Conservation (phyloP, 225 moss, liverwort and hornwort species). For the Lunularia cruciata region DNA sequence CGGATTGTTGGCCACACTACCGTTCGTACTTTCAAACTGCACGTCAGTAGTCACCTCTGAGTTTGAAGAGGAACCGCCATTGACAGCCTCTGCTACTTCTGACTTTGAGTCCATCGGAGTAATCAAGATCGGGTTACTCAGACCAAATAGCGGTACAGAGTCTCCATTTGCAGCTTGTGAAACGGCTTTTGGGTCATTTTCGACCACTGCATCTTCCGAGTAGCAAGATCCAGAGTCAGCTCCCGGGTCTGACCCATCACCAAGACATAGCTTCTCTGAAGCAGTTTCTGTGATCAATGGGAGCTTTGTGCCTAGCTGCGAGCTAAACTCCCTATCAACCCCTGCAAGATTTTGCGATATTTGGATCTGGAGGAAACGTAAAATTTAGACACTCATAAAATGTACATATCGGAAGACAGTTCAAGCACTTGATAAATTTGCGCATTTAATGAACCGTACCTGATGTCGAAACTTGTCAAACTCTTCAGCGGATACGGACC, state of each 20-base stretch:
- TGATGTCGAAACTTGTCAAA: conserved; percentile 80
- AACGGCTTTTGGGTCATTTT: neutral
- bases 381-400: too few relatives aligned
- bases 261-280: neutral
- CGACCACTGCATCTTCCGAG: neutral
- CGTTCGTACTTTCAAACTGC: neutral
- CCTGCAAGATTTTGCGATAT: conserved; percentile 79
- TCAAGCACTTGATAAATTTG: neutral
- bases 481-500: conserved; percentile 78
- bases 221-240: neutral
- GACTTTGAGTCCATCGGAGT: too few relatives aligned
- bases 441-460: conserved; percentile 42
- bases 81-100: neutral
- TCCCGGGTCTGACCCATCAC: neutral
- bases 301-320: conserved; percentile 76
- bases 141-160: neutral
- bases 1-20: neutral
- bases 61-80: neutral
- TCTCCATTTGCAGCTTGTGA: neutral
- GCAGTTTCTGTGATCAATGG: conserved; percentile 13
- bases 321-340: conserved; percentile 64
- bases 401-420: too few relatives aligned
- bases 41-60: neutral
- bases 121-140: neutral
- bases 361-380: conserved; percentile 59